Base-by-base conservation (phyloP, 768 basidiomycete genomes). In the Hypsizygus marmoreus region DNA sequence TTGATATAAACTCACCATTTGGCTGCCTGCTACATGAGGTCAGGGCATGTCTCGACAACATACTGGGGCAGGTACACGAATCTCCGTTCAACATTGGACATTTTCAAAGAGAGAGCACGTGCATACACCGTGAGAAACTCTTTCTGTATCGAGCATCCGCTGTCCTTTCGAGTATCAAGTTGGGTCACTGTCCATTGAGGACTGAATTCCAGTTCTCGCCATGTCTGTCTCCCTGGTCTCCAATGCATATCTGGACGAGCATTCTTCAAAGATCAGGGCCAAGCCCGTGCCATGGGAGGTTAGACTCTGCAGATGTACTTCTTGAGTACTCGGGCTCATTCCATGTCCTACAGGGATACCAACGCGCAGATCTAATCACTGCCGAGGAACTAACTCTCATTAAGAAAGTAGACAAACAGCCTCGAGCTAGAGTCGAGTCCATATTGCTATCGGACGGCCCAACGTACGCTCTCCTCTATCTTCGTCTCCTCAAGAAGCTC, bases 211-310 rank as follows among this genome's bases (percentile, higher is more conserved):
- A n/a, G 22, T 34, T 37, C 44, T 42, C 43, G 58, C 60, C 56
- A 90, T 90, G 88, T 82, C 88, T 11, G 73, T 88, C 52, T 80
- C 82, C 38, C 78, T 91, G 43, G 85, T 93, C 25, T 86, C 86
- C 17, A 92, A 87, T 58, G 65, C 81, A 2, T 93, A 87, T 72
- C 81, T 98, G 50, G 90, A 94, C 54, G 93, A 95, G 55, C 81
- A 75, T 58, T 88, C 91, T 6, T 76, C 84, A 41, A 95, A 95
- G 75, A 92, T 95, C 50, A 79, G 88, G 56, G 79, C 86, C 6
- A 97, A 95, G 66, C 84, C 86, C 1, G 91, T 97, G 8, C 94
- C 94, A 53, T 98, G 95, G 95, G 94, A 97, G 85, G 95, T 95
- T 47, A 47, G 73, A 2, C 4, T 40, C 36, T 47, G 9, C 20